phyloP scores from a whole-genome alignment of 176 grass and related monocot species.

The Cymbopogon citratus region DNA sequence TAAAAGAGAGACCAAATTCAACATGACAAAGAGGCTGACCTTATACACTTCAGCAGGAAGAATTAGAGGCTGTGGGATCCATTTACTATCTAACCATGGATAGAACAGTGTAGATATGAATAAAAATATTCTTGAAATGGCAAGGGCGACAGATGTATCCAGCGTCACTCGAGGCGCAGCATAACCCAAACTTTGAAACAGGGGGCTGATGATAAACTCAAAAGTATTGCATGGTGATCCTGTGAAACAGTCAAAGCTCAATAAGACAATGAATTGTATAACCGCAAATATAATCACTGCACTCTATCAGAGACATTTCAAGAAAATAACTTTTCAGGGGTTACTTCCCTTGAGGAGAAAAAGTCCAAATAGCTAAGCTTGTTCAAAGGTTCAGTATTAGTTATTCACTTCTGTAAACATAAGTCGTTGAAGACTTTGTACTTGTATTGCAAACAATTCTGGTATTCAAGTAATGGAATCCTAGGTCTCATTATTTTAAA shows the following conservation, averaged over 20 bases:
- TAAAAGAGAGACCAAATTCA: not conserved
- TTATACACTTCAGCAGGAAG: slow-evolving; percentile 98
- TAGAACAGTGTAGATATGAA: slow-evolving; percentile 57
- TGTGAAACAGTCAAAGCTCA: slow-evolving; percentile 31
- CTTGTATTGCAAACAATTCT: not conserved
- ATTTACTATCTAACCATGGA: slow-evolving; percentile 73
- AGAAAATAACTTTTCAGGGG: not conserved
- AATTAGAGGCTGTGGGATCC: slow-evolving; percentile 66
- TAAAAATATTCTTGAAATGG: slow-evolving; percentile 60
- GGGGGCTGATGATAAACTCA: slow-evolving; percentile 70
- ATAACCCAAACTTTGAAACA: slow-evolving; percentile 86
- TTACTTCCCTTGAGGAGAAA: not conserved
- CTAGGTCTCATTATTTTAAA: not conserved
- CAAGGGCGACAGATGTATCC: slow-evolving; percentile 44
- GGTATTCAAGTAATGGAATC: not conserved
- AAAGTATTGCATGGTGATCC: slow-evolving; percentile 74
- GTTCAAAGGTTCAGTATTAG: not conserved
- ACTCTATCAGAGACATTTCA: not conserved
- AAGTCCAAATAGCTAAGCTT: not conserved
- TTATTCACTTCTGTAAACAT: not conserved
- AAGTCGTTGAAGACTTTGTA: not conserved
- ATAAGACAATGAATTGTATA: slow-evolving; percentile 15
- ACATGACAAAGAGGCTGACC: slow-evolving; percentile 32
- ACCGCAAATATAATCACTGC: not conserved
- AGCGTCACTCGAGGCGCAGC: slow-evolving; percentile 41